Conservation (phyloP, 2,329 filamentous ascomycete genomes). For the Colletotrichum tofieldiae region DNA sequence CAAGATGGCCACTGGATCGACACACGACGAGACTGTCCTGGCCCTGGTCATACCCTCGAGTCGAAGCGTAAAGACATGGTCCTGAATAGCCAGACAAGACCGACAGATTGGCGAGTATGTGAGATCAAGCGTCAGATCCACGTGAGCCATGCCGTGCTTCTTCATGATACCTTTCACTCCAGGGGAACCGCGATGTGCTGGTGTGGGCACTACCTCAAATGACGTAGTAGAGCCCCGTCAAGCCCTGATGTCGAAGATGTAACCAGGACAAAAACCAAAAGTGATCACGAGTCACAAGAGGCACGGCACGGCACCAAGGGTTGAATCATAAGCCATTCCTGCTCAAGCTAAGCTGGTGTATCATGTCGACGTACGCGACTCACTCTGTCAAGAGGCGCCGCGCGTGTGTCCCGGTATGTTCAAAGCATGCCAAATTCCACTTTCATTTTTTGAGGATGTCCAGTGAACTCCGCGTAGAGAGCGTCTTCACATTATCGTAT, state of each 20-base stretch:
- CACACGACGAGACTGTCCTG: neutral
- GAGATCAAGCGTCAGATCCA: neutral
- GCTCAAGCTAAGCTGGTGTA: constrained; percentile 41
- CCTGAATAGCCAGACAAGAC: neutral
- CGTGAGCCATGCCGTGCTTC: neutral
- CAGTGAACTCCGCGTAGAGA: constrained; percentile 58
- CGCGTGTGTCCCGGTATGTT: constrained; percentile 28
- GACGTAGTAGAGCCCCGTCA: neutral
- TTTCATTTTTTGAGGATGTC: constrained; percentile 45
- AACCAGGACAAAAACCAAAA: neutral
- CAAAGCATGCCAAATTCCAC: constrained; percentile 43
- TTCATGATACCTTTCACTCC: neutral
- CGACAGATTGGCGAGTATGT: neutral
- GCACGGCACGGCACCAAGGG: neutral
- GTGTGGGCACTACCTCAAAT: neutral
- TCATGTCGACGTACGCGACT: constrained; percentile 39
- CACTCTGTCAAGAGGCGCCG: constrained; percentile 24
- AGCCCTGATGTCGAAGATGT: neutral
- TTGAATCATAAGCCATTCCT: constrained; percentile 40
- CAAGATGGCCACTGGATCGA: neutral
- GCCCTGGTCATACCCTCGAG: neutral
- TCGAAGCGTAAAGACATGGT: too few species aligned
- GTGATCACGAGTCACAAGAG: constrained; percentile 13
- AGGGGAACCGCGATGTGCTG: neutral
- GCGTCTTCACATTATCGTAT: constrained; percentile 61